Evolutionary conservation across 1,284 basidiomycete species (phyloP).

Genomic region (Cryptococcus neoformans): DNA sequence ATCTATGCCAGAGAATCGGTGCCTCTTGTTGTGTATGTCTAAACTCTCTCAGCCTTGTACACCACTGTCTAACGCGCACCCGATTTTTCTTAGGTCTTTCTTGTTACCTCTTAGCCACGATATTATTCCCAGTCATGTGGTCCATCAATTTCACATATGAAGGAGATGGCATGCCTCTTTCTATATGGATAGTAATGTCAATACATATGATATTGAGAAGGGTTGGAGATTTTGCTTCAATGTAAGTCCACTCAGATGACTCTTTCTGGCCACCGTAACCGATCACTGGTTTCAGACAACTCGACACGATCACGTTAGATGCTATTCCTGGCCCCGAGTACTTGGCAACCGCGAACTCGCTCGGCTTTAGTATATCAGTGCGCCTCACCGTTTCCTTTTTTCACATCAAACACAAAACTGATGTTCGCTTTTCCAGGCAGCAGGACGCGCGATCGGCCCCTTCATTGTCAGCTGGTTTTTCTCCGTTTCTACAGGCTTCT

Average conservation of each 20-base stretch:
- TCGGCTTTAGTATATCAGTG: conserved; percentile 36
- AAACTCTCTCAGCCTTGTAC: not conserved
- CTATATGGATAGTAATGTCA: conserved; percentile 17
- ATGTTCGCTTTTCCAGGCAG: conserved; percentile 12
- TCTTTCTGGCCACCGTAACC: not conserved
- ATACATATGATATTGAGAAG: conserved; percentile 35
- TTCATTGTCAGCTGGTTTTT: conserved; percentile 36
- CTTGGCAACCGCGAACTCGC: conserved; percentile 37
- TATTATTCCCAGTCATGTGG: conserved; percentile 37
- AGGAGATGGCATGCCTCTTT: conserved; percentile 2
- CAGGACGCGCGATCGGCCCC: conserved; percentile 32
- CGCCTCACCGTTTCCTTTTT: conserved; percentile 4
- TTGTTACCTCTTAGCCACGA: conserved; percentile 25
- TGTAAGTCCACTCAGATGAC: conserved; percentile 16
- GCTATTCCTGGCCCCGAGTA: conserved; percentile 35
- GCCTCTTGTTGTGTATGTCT: conserved; percentile 20
- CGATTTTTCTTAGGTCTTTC: conserved; percentile 16
- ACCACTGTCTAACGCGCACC: not conserved
- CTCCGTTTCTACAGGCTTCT: conserved; percentile 7
- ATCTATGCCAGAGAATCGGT: conserved; percentile 17
- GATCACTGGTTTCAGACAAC: conserved; percentile 16
- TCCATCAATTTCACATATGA: conserved; percentile 12
- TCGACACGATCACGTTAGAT: conserved; percentile 36
- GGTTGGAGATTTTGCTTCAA: conserved; percentile 33
- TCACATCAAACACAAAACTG: not conserved